phyloP scores from a whole-genome alignment of 2,329 filamentous ascomycete species.

The Cercospora citrullina region DNA sequence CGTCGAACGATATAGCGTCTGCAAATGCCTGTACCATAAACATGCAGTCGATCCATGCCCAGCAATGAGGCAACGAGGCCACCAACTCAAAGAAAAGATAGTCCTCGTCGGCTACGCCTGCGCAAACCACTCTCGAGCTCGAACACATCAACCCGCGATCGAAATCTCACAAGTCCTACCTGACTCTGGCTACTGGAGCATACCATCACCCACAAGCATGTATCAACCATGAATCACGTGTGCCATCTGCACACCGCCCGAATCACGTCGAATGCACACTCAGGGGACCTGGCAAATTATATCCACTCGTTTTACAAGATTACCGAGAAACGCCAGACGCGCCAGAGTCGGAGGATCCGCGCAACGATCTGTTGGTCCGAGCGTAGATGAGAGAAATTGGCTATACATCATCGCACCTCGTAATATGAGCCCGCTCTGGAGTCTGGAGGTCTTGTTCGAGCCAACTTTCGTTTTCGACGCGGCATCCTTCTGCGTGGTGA shows the following conservation, averaged over 20 bases:
- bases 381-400: background rate
- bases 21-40: slow-evolving; percentile 83
- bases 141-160: background rate
- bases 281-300: background rate
- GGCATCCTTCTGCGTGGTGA: background rate
- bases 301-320: background rate
- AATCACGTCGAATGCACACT: background rate
- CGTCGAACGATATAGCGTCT: slow-evolving; percentile 81
- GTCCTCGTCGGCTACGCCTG: slow-evolving; percentile 85
- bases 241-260: background rate
- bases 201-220: background rate
- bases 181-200: slow-evolving; percentile 31
- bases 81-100: slow-evolving; percentile 69
- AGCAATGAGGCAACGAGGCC: slow-evolving; percentile 71
- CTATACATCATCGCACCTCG: background rate
- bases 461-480: background rate
- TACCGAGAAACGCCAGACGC: background rate
- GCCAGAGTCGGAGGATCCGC: background rate
- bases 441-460: background rate
- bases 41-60: slow-evolving; percentile 83
- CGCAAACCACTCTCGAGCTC: slow-evolving; percentile 29
- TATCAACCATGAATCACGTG: slow-evolving; percentile 9
- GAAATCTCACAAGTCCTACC: slow-evolving; percentile 13
- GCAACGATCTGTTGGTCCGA: background rate
- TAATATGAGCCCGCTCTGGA: background rate